Base-by-base conservation (phyloP, 192 early-diverging fungal genomes). In the Podila epicladia region DNA sequence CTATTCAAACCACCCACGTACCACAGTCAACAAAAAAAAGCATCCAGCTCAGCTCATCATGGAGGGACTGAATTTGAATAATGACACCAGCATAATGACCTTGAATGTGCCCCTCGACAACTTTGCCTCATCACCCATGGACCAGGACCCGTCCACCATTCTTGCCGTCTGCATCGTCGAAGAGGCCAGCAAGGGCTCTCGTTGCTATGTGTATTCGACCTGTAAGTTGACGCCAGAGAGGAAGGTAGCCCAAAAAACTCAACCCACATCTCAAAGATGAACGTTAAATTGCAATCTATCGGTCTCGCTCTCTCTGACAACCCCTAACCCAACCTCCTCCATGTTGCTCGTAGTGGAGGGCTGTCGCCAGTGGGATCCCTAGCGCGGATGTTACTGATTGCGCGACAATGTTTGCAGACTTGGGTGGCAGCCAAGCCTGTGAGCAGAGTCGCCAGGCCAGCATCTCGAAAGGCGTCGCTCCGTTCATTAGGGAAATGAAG, bases 311-410 rank as follows among this genome's bases (percentile, higher is more conserved):
- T 33, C 32, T 45, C 62, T 41, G 41, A 15, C 37, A 9, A 20
- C 48, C 17, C 48, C 29, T 28, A 64, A 31, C 26, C 4, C 13
- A 37, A 15, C 31, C 20, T 5, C 17, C 49, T 15, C 33, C 11
- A 4, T 17, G 31, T 71, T 2, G 9, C 1, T 15, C 4, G 9
- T 62, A 80, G 77, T 80, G 77, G 77, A 80, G 58, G 77, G 77
- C 70, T 65, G 77, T n/a, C 57, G 71, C 62, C 77, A 69, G 77
- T 80, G 77, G 77, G 58, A 71, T 53, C 57, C 77, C 77, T 80
- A 71, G 73, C 77, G 73, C 67, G 66, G 33, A 66, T 72, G 60
- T 80, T 73, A 80, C 72, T 80, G 77, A 80, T 80, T 73, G 77
- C 67, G 77, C 58, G 67, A 73, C 38, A 26, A 80, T 64, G 71